These are phyloP conservation scores for carrot (Daucus carota) DNA, from an alignment of 129 eudicot genomes.

Conservation along the genomic window DNA sequence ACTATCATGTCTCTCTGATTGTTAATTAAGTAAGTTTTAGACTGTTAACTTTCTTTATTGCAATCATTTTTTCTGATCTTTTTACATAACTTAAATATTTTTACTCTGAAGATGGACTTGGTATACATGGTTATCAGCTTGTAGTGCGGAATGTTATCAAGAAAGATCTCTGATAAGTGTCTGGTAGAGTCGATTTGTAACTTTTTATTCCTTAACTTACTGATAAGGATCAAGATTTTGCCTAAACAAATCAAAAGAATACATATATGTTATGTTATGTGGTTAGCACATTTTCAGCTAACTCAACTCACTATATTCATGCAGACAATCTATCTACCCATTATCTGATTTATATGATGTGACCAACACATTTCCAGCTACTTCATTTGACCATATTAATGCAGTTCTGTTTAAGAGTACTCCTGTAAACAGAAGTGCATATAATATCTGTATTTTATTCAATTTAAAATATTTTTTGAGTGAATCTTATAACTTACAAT, in stretches of 20 bases:
- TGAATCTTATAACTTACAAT: too few relatives aligned
- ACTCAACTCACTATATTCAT: too few relatives aligned
- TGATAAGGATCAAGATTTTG: neutral
- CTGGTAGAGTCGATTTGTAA: conserved; percentile 7
- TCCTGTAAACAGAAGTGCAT: too few relatives aligned
- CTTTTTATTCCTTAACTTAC: neutral
- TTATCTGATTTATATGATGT: too few relatives aligned
- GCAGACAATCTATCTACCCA: too few relatives aligned
- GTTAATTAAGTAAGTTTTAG: conserved; percentile 1
- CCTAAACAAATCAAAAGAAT: neutral
- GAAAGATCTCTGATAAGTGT: conserved; percentile 50
- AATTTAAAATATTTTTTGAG: too few relatives aligned
- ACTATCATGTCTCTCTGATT: conserved; percentile 14
- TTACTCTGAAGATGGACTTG: conserved; percentile 59
- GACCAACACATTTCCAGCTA: too few relatives aligned
- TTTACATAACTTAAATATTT: conserved; percentile 66
- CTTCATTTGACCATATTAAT: too few relatives aligned
- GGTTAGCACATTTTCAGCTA: too few relatives aligned
- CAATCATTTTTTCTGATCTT: conserved; percentile 8
- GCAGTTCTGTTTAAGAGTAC: too few relatives aligned
- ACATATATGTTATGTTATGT: too few relatives aligned
- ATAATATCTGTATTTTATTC: too few relatives aligned
- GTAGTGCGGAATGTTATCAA: conserved; percentile 38
- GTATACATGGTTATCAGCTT: conserved; percentile 65
- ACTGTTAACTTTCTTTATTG: conserved; percentile 8